Evolutionary conservation across 139 green algal species (phyloP).

Genomic region (Coelastrella sp.): DNA sequence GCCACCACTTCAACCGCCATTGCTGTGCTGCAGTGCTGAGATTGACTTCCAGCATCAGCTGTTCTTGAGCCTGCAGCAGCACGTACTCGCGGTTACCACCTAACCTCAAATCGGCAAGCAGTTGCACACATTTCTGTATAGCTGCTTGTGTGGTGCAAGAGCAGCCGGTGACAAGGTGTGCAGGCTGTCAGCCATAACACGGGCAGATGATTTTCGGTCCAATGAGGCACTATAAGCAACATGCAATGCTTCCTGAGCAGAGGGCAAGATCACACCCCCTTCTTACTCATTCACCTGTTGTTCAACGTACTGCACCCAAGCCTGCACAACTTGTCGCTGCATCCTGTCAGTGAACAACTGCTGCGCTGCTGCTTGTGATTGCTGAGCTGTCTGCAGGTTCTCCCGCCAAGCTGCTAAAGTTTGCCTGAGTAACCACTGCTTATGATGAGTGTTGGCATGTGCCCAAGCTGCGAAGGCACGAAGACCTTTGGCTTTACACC

Average conservation of each 20-base stretch:
- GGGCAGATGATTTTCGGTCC: background rate
- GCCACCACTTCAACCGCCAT: background rate
- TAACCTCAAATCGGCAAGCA: background rate
- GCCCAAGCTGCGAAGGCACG: background rate
- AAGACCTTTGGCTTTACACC: background rate
- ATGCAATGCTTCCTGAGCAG: too few relatives aligned
- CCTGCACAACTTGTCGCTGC: background rate
- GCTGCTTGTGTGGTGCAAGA: background rate
- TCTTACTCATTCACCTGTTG: background rate
- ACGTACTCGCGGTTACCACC: background rate
- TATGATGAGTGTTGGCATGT: background rate
- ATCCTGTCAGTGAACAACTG: background rate
- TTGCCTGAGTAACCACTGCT: background rate
- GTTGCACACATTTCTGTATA: background rate
- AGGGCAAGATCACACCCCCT: background rate
- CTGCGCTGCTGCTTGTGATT: background rate
- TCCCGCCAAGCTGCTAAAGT: background rate
- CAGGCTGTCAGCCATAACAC: too few relatives aligned
- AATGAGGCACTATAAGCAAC: background rate
- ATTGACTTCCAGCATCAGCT: constrained; percentile 36
- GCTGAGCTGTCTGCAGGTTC: background rate
- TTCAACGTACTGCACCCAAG: constrained; percentile 1
- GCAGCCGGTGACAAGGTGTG: background rate
- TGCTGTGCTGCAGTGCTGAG: background rate
- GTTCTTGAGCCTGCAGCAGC: constrained; percentile 14